phyloP scores from a whole-genome alignment of 106 monocot species.

The Ottelia alismoides region DNA sequence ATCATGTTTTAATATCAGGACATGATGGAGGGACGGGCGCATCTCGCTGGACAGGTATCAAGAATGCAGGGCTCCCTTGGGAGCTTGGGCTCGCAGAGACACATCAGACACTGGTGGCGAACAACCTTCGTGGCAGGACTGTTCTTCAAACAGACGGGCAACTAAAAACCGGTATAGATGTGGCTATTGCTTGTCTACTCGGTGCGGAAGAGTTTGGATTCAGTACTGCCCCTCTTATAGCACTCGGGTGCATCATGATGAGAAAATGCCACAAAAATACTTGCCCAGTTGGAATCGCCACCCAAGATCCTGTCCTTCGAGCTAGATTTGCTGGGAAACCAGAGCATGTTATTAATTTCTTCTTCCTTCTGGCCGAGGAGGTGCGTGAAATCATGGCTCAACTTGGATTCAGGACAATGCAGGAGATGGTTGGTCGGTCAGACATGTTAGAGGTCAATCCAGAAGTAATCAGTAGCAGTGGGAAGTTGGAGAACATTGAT shows the following conservation, averaged over 20 bases:
- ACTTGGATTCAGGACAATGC: constrained; percentile 56
- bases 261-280: constrained; percentile 84
- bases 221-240: constrained; percentile 90
- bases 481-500: constrained; percentile 78
- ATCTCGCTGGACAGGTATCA: constrained; percentile 95
- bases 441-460: constrained; percentile 72
- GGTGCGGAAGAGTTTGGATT: constrained; percentile 92
- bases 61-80: constrained; percentile 89
- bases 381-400: constrained; percentile 83
- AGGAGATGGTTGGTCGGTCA: constrained; percentile 75
- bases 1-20: constrained; percentile 83
- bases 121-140: constrained; percentile 81
- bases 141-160: constrained; percentile 87
- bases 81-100: constrained; percentile 89
- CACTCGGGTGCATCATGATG: constrained; percentile 96
- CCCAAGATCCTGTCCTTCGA: constrained; percentile 79
- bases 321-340: constrained; percentile 83
- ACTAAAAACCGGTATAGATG: constrained; percentile 85
- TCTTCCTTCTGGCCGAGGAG: constrained; percentile 93
- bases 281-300: constrained; percentile 87
- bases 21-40: constrained; percentile 94
- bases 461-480: constrained; percentile 57
- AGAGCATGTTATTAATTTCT: constrained; percentile 89
- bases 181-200: constrained; percentile 67
- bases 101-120: constrained; percentile 81